Evolutionary conservation across 352 stramenopile species (phyloP).

Genomic region (Phytophthora pseudosyringae): DNA sequence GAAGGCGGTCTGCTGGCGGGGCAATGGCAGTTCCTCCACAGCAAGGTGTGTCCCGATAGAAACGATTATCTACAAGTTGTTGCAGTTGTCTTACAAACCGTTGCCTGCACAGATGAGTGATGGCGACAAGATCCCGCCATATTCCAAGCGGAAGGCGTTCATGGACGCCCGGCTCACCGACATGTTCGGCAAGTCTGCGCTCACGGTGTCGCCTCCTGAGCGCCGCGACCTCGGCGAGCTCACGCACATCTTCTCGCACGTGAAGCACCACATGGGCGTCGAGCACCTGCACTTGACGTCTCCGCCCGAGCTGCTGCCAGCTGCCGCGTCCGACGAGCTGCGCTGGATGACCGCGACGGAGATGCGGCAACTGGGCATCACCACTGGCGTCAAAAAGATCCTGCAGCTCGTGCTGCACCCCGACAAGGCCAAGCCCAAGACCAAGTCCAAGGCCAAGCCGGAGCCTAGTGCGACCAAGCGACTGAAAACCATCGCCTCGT

Average conservation of each 20-base stretch:
- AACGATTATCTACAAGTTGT: not conserved
- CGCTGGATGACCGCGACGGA: slow-evolving; percentile 83
- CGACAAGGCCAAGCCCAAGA: slow-evolving; percentile 12
- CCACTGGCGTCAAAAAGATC: slow-evolving; percentile 90
- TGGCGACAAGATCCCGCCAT: slow-evolving; percentile 68
- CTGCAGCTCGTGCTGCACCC: slow-evolving; percentile 55
- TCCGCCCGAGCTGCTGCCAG: slow-evolving; percentile 27
- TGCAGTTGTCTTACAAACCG: not conserved
- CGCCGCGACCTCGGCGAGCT: slow-evolving; percentile 75
- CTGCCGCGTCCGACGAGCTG: slow-evolving; percentile 26
- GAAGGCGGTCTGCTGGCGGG: slow-evolving; percentile 77
- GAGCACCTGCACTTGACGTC: slow-evolving; percentile 77
- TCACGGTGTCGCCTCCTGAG: slow-evolving; percentile 33
- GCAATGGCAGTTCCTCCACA: slow-evolving; percentile 91
- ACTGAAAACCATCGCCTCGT: slow-evolving; percentile 66
- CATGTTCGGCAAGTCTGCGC: slow-evolving; percentile 37
- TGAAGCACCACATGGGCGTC: slow-evolving; percentile 92
- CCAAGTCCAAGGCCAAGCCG: slow-evolving; percentile 25
- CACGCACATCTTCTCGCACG: slow-evolving; percentile 91
- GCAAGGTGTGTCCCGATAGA: slow-evolving; percentile 60
- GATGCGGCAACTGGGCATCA: slow-evolving; percentile 85
- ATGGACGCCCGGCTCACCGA: slow-evolving; percentile 50
- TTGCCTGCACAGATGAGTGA: slow-evolving; percentile 55
- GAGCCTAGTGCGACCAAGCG: slow-evolving; percentile 39
- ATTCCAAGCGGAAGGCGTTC: slow-evolving; percentile 63